Percentiles rank a stretch among this genome's conserved stretches.
Evolutionary conservation across 495 filamentous ascomycete genomes (phyloP).

Genomic region (Daldinia childiae): DNA sequence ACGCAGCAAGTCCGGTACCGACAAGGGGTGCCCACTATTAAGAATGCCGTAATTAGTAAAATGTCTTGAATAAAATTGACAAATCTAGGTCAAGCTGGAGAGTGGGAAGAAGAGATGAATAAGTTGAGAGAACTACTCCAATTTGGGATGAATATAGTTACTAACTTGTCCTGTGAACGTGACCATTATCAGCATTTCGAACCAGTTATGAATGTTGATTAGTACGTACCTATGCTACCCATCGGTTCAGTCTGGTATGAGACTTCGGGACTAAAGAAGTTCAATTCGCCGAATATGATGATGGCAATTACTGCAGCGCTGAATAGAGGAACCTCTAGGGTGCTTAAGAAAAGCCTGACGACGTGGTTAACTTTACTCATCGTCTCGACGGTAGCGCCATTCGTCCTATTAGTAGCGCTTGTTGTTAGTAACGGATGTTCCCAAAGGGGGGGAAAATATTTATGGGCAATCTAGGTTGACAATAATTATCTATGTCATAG

Average conservation of each 20-base stretch:
- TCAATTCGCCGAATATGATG: slow-evolving; percentile 64
- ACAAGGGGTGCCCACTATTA: slow-evolving; percentile 67
- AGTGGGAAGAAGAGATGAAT: not conserved
- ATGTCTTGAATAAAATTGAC: not conserved
- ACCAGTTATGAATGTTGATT: not conserved
- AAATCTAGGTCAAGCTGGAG: not conserved
- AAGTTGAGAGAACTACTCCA: not conserved
- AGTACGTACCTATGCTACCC: slow-evolving; percentile 58
- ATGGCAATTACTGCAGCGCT: slow-evolving; percentile 63
- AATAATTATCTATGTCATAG: not conserved
- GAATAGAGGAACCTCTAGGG: slow-evolving; percentile 64
- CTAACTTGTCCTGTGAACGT: slow-evolving; percentile 28
- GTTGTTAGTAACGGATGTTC: not conserved
- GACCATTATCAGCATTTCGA: slow-evolving; percentile 31
- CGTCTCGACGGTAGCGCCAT: slow-evolving; percentile 59
- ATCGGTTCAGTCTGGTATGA: slow-evolving; percentile 65
- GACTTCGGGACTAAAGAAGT: slow-evolving; percentile 64
- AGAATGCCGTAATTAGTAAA: slow-evolving; percentile 31
- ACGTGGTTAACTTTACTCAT: slow-evolving; percentile 59
- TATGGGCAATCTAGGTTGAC: not conserved
- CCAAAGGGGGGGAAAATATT: not conserved
- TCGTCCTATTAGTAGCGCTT: slow-evolving; percentile 50
- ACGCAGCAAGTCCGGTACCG: slow-evolving; percentile 61
- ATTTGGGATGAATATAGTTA: not conserved
- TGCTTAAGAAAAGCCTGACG: slow-evolving; percentile 56